These are phyloP conservation scores for Afroboletus lepidellus DNA, from an alignment of 1,284 basidiomycete species.

Conservation along the genomic window DNA sequence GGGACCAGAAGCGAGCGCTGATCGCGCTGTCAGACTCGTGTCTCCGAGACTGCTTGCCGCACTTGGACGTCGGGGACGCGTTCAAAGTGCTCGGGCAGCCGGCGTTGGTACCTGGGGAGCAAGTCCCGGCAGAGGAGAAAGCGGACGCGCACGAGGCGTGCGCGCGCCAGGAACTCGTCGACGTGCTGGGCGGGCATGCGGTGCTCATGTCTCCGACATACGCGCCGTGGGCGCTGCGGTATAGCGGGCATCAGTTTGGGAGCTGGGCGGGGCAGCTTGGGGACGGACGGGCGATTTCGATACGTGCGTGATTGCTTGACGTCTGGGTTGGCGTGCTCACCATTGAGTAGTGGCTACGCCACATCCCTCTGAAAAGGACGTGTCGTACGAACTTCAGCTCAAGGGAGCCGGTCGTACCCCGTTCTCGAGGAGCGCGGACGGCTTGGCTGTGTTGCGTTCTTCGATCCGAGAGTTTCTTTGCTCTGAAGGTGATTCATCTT, in stretches of 20 bases:
- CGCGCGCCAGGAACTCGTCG: constrained; percentile 69
- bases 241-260: constrained; percentile 93
- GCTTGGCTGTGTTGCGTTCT: constrained; percentile 88
- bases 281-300: constrained; percentile 89
- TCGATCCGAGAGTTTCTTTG: constrained; percentile 91
- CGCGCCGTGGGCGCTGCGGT: constrained; percentile 86
- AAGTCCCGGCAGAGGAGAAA: constrained; percentile 5
- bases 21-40: constrained; percentile 70
- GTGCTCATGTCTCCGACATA: constrained; percentile 66
- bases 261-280: constrained; percentile 95
- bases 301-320: constrained; percentile 50
- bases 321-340: constrained; percentile 2
- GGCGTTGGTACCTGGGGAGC: constrained; percentile 39
- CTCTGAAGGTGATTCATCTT: constrained; percentile 58
- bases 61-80: constrained; percentile 85
- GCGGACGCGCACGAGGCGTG: constrained; percentile 33
- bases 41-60: constrained; percentile 76
- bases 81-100: constrained; percentile 61
- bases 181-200: constrained; percentile 79
- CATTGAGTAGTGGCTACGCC: constrained; percentile 67
- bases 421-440: constrained; percentile 89
- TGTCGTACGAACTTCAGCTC: constrained; percentile 83
- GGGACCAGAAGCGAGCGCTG: constrained; percentile 62
- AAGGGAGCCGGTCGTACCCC: constrained; percentile 95
- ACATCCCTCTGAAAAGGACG: constrained; percentile 55